Base-by-base conservation (phyloP, 2,329 filamentous ascomycete species). In the Claviceps fusiformis region DNA sequence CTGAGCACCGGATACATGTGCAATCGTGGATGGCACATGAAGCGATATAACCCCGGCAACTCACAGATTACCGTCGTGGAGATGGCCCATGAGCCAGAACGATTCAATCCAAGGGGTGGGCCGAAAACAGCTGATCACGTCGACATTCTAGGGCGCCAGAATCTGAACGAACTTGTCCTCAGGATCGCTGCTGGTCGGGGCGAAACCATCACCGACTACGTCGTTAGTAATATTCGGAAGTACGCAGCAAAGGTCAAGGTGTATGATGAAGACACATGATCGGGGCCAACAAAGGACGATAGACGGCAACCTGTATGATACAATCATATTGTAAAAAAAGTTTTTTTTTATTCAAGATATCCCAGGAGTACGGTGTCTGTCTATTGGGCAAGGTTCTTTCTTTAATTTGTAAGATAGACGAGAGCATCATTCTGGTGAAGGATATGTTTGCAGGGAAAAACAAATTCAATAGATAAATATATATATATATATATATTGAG, bases 1-100 rank as follows among this genome's bases (percentile, higher is more conserved):
- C 72, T 98, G 11, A 95, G 87, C 62, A 82, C 83, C 0, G 93
- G 92, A 2, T 98, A 97, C 68, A 97, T 98, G 93, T 98, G 93
- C 69, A 86, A 89, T 62, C 89, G 86, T 63, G 93, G 93, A 3
- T 98, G 93, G 93, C 83, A 85, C 56, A 87, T 96, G 70, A 90
- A 89, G 70, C 80, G 93, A 41, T 98, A 95, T 68, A 98, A 98
- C 64, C 93, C 93, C 0, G 86, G 89, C 0, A 84, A 85, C 2
- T 79, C 85, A 37, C 82, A 89, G 63, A 75, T 98, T 59, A 95
- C 83, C 45, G 87, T 91, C 0, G 90, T 86, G 58, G 93, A 98
- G 73, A 98, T 98, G 93, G 87, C 85, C 1, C 93, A 98, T 66
- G 91, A 97, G 65, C 93, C 93, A 1, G 92, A 96, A 62, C 75